phyloP scores from a whole-genome alignment of 257 asterid genomes.

The Salvia rosmarinus region DNA sequence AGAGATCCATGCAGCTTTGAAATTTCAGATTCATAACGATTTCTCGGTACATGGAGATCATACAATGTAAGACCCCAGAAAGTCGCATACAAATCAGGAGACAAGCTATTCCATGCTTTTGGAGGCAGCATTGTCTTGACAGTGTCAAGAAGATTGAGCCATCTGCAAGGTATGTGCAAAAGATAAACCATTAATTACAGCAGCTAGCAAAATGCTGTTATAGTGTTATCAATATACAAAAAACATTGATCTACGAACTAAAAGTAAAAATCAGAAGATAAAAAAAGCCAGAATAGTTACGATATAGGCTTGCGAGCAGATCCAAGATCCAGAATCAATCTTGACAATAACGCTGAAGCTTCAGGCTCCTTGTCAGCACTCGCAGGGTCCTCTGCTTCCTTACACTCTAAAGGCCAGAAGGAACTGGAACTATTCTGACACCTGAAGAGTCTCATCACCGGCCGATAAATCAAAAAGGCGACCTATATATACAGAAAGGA shows the following conservation, averaged over 20 bases:
- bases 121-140: constrained; percentile 91
- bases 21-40: constrained; percentile 87
- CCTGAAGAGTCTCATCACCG: constrained; percentile 95
- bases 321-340: constrained; percentile 77
- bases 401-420: constrained; percentile 86
- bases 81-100: constrained; percentile 95
- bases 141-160: constrained; percentile 85
- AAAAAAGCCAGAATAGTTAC: constrained; percentile 48
- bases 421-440: constrained; percentile 59
- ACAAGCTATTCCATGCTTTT: constrained; percentile 98
- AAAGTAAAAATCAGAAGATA: constrained; percentile 23
- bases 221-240: constrained; percentile 15
- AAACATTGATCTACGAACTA: constrained; percentile 18
- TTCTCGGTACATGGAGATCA: constrained; percentile 94
- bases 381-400: constrained; percentile 47
- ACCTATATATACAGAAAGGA: constrained; percentile 58
- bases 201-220: constrained; percentile 14
- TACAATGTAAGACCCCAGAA: constrained; percentile 99
- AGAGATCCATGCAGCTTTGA: constrained; percentile 85
- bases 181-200: constrained; percentile 28
- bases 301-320: constrained; percentile 64
- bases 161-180: constrained; percentile 57
- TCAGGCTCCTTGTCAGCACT: constrained; percentile 63
- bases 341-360: constrained; percentile 46
- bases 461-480: constrained; percentile 92